Base-by-base conservation (phyloP, 2,329 filamentous ascomycete species). In the Periconia sp. region DNA sequence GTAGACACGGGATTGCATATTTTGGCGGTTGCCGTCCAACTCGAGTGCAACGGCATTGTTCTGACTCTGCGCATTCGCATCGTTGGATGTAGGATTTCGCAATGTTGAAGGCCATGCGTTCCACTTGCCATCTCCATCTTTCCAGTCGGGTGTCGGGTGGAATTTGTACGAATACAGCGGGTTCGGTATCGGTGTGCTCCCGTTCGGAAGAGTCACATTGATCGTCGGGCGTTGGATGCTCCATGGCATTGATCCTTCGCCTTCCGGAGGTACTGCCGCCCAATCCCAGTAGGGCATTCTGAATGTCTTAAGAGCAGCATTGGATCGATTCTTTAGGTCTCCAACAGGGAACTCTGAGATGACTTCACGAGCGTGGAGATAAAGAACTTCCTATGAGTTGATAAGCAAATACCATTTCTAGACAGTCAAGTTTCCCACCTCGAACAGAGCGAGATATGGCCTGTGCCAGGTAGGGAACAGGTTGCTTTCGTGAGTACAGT, bases 391-490 rank as follows among this genome's bases (percentile, higher is more conserved):
- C 69, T 74, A 46, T 16, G 4, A 5, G 8, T 1, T 5, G 23
- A 15, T 50, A 35, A 42, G 37, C 50, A n/a, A 51, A 29, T 13
- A 30, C 19, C 16, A 35, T 4, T 17, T 9, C 4, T 17, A 16
- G 16, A 11, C 9, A n/a, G 7, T 36, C n/a, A n/a, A 37, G 50
- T 34, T 56, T n/a, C n/a, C n/a, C n/a, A 80, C 78, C 72, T 86
- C 77, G 45, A 76, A 81, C 2, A 86, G 70, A 7, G 80, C 74
- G 30, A 92, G 73, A 65, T 92, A 94, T 1, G 89, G 87, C 17
- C 89, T 79, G 73, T 95, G 89, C 89, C 89, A 95, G 21, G 84
- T 80, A 15, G 86, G 81, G 62, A 95, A 92, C 11, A 94, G 72
- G 28, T 88, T 83, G 1, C 87, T 89, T 19, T 79, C 81, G 66